Evolutionary conservation across 371 early-diverging fungal genomes (phyloP).

Genomic region (Syncephalastrum contaminatum): DNA sequence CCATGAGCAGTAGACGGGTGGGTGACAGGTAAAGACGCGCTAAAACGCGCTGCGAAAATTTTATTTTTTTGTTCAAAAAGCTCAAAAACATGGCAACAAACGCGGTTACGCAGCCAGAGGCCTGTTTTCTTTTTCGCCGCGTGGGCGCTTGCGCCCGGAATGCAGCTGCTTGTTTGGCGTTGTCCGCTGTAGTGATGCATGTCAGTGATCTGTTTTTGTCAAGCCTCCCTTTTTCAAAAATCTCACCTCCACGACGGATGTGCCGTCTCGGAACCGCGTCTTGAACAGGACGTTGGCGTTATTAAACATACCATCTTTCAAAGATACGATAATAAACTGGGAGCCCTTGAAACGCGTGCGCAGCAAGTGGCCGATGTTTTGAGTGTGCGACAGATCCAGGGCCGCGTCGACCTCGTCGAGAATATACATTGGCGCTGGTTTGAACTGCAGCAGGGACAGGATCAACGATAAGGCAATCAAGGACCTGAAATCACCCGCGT

Average conservation of each 20-base stretch:
- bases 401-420: constrained; percentile 99
- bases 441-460: constrained; percentile 96
- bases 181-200: constrained; percentile 10
- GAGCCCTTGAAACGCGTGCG: constrained; percentile 95
- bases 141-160: constrained; percentile 10
- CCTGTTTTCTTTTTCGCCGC: constrained; percentile 16
- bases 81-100: no score
- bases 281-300: constrained; percentile 99
- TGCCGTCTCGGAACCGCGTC: constrained; percentile 95
- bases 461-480: constrained; percentile 97
- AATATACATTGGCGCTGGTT: constrained; percentile 99
- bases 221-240: neutral
- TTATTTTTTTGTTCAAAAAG: no score
- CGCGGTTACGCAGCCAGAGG: constrained; percentile 1
- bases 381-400: constrained; percentile 98
- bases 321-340: constrained; percentile 98
- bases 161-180: constrained; percentile 2
- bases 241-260: constrained; percentile 85
- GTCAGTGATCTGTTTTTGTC: neutral
- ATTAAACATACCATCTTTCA: constrained; percentile 99
- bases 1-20: no score
- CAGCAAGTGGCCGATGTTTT: constrained; percentile 98
- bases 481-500: constrained; percentile 51
- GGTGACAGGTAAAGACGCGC: no score
- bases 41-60: no score